phyloP scores from a whole-genome alignment of 345 rosid genomes.

The Geranium brycei region DNA sequence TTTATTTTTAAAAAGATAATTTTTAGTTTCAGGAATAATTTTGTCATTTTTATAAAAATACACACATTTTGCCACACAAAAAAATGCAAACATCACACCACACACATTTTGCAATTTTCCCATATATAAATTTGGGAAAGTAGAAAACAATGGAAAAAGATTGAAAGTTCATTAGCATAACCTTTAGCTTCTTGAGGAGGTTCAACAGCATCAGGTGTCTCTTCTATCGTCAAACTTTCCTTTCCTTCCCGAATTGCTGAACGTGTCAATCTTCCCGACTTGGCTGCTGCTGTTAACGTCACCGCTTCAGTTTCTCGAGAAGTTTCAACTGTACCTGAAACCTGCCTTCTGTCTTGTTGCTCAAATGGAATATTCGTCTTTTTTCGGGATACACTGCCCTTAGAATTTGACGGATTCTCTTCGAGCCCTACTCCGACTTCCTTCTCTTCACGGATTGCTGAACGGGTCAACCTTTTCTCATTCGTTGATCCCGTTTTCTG shows the following conservation, averaged over 20 bases:
- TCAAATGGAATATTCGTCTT: no score
- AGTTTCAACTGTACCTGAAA: background rate
- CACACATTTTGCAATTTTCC: no score
- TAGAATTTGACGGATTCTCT: background rate
- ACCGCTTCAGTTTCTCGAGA: background rate
- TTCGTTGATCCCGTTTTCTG: no score
- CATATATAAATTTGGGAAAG: background rate
- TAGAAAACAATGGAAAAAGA: background rate
- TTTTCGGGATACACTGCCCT: background rate
- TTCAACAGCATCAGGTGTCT: background rate
- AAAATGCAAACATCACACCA: no score
- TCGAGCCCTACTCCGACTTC: background rate
- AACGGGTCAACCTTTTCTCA: no score
- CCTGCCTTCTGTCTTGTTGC: no score
- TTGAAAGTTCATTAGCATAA: conserved; percentile 5
- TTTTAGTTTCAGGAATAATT: no score
- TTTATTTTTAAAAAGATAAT: no score
- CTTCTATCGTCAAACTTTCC: background rate
- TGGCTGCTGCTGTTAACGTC: background rate
- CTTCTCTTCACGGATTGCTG: no score
- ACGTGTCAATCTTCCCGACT: conserved; percentile 1
- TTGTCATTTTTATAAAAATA: no score
- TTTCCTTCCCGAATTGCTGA: conserved; percentile 3
- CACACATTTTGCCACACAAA: no score
- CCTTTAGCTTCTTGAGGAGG: conserved; percentile 2